Base-by-base conservation (phyloP, 495 filamentous ascomycete genomes). In the Extremus antarcticus region DNA sequence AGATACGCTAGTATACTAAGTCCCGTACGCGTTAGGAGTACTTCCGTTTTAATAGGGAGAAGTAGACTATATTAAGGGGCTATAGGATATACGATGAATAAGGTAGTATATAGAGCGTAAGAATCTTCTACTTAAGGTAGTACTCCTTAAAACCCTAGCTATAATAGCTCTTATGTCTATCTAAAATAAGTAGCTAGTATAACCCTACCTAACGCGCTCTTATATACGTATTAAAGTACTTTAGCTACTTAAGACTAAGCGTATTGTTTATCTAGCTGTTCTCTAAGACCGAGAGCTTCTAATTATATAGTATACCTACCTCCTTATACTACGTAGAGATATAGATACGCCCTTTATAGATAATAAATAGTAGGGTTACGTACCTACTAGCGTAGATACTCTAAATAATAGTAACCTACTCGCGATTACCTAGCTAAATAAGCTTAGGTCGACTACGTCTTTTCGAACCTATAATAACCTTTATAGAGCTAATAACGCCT, bases 351-450 rank as follows among this genome's bases (percentile, higher is more conserved):
- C 55, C 63, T 58, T 63, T 61, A 66, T 63, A 64, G 56, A 62
- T 66, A 63, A 74, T 59, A 52, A 71, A 61, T 69, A 60, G 32
- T 63, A 68, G 68, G 62, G 62, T 53, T 62, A 43, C 29, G 22
- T 20, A 67, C 2, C 69, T 60, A 41, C 54, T 47, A n/a, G 61
- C 51, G 62, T 58, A 59, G 25, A 72, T 65, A 53, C 38, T 54
- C 25, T 71, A 11, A 57, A 76, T 72, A 20, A 65, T 54, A 46
- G 65, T 72, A 39, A 68, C 57, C 66, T 55, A 77, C 64, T 75
- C 61, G 2, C 64, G 50, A 64, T 76, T 71, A 8, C 68, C 64
- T 53, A 63, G 68, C 61, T 76, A 62, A 20, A 58, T 32, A 54
- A 46, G 20, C 32, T 56, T 62, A 20, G 57, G 53, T 46, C 56